A percentile compares a stretch with the other conserved stretches of the same genome.
Evolutionary conservation across 441 rosid genomes (phyloP).

Genomic region (Gossypium gossypioides): DNA sequence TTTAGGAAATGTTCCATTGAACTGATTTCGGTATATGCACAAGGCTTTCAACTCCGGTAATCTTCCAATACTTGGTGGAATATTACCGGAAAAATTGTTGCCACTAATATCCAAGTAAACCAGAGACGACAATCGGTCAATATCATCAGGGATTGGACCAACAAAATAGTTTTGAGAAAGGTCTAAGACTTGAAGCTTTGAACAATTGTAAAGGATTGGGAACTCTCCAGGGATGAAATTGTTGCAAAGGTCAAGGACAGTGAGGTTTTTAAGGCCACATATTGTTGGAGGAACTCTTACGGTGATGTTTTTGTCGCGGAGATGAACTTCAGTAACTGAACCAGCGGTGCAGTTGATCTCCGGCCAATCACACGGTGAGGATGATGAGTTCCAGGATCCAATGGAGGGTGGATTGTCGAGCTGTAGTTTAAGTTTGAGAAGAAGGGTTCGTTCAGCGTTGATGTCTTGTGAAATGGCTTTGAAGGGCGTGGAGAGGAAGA

Average conservation of each 20-base stretch:
- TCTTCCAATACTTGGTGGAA: slow-evolving; percentile 45
- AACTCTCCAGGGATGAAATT: slow-evolving; percentile 53
- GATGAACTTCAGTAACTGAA: slow-evolving; percentile 33
- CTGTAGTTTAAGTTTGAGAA: slow-evolving; percentile 37
- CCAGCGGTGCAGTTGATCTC: slow-evolving; percentile 34
- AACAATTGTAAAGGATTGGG: slow-evolving; percentile 56
- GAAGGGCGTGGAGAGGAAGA: slow-evolving; percentile 32
- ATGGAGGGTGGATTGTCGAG: slow-evolving; percentile 52
- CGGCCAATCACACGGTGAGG: slow-evolving; percentile 60
- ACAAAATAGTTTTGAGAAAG: slow-evolving; percentile 59
- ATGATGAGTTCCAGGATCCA: slow-evolving; percentile 45
- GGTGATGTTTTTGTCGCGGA: slow-evolving; percentile 27
- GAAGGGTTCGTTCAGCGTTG: slow-evolving; percentile 28
- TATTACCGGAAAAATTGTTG: slow-evolving; percentile 55
- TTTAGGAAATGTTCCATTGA: slow-evolving; percentile 64
- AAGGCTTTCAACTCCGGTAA: slow-evolving; percentile 33
- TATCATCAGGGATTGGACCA: slow-evolving; percentile 54
- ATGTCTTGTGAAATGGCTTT: slow-evolving; percentile 36
- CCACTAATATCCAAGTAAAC: slow-evolving; percentile 38
- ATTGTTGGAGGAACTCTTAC: slow-evolving; percentile 40
- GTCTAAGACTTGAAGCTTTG: slow-evolving; percentile 39
- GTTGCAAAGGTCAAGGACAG: slow-evolving; percentile 23
- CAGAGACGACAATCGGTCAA: slow-evolving; percentile 30
- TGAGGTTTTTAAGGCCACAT: slow-evolving; percentile 53
- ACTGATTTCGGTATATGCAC: slow-evolving; percentile 29